Evolutionary conservation across 2,329 filamentous ascomycete species (phyloP).

Genomic region (Cladobotryum mycophilum): DNA sequence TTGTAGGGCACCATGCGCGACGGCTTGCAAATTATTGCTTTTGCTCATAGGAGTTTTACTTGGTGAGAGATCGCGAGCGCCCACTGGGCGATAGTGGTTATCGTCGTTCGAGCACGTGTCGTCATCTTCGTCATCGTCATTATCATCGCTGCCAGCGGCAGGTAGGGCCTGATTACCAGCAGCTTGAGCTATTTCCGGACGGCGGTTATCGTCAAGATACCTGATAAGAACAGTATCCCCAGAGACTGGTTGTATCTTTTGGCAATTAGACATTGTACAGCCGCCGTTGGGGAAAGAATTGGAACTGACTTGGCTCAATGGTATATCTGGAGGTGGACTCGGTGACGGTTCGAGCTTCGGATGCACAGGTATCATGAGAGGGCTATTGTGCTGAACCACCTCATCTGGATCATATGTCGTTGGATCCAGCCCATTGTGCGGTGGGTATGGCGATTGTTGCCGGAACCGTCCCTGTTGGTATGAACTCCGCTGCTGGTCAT

Average conservation of each 20-base stretch:
- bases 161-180: slow-evolving; percentile 50
- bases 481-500: not conserved
- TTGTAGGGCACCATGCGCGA: slow-evolving; percentile 28
- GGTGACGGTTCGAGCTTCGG: slow-evolving; percentile 26
- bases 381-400: slow-evolving; percentile 34
- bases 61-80: not conserved
- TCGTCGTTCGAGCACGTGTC: slow-evolving; percentile 13
- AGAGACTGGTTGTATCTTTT: slow-evolving; percentile 49
- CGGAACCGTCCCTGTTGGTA: not conserved
- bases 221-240: slow-evolving; percentile 63
- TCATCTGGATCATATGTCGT: slow-evolving; percentile 39
- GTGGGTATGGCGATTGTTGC: not conserved
- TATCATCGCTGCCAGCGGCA: slow-evolving; percentile 36
- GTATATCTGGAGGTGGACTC: slow-evolving; percentile 32
- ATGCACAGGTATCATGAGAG: slow-evolving; percentile 30
- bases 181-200: slow-evolving; percentile 55
- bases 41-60: slow-evolving; percentile 9
- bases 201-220: slow-evolving; percentile 56
- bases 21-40: slow-evolving; percentile 22
- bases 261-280: slow-evolving; percentile 46
- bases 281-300: slow-evolving; percentile 23
- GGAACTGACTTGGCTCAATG: slow-evolving; percentile 29
- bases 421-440: slow-evolving; percentile 6
- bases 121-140: slow-evolving; percentile 13
- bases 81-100: not conserved